These are phyloP conservation scores for Aspergillus neoniger DNA, from an alignment of 2,329 filamentous ascomycete genomes.

Conservation along the genomic window DNA sequence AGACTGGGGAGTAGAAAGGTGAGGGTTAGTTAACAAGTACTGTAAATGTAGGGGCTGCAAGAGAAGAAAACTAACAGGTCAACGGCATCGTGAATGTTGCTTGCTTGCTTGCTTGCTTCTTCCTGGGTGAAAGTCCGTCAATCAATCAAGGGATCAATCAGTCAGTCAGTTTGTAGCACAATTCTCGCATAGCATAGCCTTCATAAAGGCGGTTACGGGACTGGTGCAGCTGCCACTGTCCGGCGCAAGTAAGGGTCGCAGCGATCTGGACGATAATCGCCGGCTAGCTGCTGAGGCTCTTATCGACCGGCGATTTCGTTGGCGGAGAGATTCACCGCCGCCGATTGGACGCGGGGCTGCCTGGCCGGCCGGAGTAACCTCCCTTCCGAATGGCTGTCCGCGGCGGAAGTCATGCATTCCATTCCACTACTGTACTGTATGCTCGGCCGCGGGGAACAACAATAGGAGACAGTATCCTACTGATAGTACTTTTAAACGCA, in stretches of 20 bases:
- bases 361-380: constrained; percentile 21
- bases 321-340: constrained; percentile 18
- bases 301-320: constrained; percentile 19
- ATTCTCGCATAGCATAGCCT: constrained; percentile 7
- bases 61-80: constrained; percentile 35
- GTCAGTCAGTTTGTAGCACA: constrained; percentile 6
- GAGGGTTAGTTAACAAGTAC: constrained; percentile 19
- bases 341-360: constrained; percentile 25
- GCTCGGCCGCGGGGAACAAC: constrained; percentile 16
- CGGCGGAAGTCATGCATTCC: constrained; percentile 15
- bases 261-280: constrained; percentile 13
- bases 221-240: constrained; percentile 8
- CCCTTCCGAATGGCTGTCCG: constrained; percentile 25
- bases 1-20: constrained; percentile 37
- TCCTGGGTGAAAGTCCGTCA: background rate
- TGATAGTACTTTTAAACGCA: background rate
- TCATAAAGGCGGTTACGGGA: constrained; percentile 3
- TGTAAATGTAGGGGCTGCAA: background rate
- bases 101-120: background rate
- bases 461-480: background rate
- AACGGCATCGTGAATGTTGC: constrained; percentile 36
- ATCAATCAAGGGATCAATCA: background rate
- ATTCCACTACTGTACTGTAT: background rate
- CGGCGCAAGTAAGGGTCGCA: constrained; percentile 17
- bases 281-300: constrained; percentile 12